Conservation (phyloP, 805 yeast species). For the Lipomyces yamadae region DNA sequence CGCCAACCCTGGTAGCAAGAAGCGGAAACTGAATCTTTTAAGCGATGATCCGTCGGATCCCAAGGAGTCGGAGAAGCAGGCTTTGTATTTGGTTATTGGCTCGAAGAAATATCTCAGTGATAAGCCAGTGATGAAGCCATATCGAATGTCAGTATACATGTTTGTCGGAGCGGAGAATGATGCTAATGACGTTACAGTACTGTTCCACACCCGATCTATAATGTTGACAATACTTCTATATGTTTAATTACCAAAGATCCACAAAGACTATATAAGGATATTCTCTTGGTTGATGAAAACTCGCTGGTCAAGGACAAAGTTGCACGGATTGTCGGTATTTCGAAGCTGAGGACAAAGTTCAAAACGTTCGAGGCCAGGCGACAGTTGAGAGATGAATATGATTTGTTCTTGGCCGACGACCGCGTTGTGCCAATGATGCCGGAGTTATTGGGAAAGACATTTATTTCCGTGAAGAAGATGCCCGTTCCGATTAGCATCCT, state of each 20-base stretch:
- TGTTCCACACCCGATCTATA: constrained; percentile 54
- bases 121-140: constrained; percentile 56
- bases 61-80: constrained; percentile 42
- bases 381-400: constrained; percentile 68
- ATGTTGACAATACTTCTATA: constrained; percentile 55
- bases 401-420: constrained; percentile 84
- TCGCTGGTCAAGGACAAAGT: constrained; percentile 41
- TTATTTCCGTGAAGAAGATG: constrained; percentile 64
- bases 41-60: constrained; percentile 63
- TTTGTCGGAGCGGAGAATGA: neutral
- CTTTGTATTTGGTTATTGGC: constrained; percentile 63
- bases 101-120: constrained; percentile 67
- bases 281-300: constrained; percentile 41
- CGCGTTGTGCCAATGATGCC: constrained; percentile 81
- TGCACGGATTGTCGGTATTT: constrained; percentile 65
- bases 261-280: constrained; percentile 50
- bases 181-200: constrained; percentile 39
- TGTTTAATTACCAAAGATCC: constrained; percentile 76
- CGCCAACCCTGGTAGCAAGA: constrained; percentile 39
- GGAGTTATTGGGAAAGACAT: constrained; percentile 77
- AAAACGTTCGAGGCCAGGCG: constrained; percentile 89
- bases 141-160: constrained; percentile 40
- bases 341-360: constrained; percentile 79
- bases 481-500: constrained; percentile 67
- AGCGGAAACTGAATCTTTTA: constrained; percentile 52